These are phyloP conservation scores for Penicillium pancosmium DNA, from an alignment of 495 filamentous ascomycete species.

Conservation along the genomic window DNA sequence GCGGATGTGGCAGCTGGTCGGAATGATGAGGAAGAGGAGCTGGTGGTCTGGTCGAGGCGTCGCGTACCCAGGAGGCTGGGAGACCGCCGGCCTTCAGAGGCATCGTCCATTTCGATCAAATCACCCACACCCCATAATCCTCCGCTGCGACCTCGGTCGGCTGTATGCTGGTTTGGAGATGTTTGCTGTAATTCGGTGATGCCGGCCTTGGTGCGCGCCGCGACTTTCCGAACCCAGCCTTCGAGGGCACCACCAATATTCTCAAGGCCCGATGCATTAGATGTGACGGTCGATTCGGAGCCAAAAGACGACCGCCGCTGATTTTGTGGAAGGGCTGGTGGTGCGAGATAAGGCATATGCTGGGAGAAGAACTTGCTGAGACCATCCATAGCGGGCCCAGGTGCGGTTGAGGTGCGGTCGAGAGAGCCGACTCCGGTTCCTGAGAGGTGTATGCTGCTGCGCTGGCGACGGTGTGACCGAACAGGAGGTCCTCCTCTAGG, in stretches of 20 bases:
- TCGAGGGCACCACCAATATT: constrained; percentile 85
- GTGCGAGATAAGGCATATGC: constrained; percentile 72
- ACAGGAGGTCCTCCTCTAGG: constrained; percentile 21
- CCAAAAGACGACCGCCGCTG: constrained; percentile 44
- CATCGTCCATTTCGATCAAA: constrained; percentile 83
- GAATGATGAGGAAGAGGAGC: constrained; percentile 30
- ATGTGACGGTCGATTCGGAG: constrained; percentile 43
- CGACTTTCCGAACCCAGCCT: constrained; percentile 83
- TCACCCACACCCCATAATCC: constrained; percentile 59
- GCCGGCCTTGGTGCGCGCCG: constrained; percentile 50
- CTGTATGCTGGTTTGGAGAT: constrained; percentile 31
- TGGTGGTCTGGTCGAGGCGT: constrained; percentile 23
- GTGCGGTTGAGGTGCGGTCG: constrained; percentile 63
- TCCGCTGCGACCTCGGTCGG: constrained; percentile 34
- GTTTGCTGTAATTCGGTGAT: constrained; percentile 46
- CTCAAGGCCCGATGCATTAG: constrained; percentile 64
- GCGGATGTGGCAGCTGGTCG: constrained; percentile 31
- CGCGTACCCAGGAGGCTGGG: constrained; percentile 24
- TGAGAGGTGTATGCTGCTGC: constrained; percentile 55
- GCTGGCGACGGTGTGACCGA: constrained; percentile 39
- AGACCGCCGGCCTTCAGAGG: constrained; percentile 36
- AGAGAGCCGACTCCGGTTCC: constrained; percentile 87
- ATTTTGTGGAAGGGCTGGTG: constrained; percentile 32
- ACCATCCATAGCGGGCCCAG: constrained; percentile 78
- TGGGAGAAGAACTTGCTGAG: constrained; percentile 78